phyloP scores from a whole-genome alignment of 2,329 filamentous ascomycete genomes.

The Talaromyces piceae region DNA sequence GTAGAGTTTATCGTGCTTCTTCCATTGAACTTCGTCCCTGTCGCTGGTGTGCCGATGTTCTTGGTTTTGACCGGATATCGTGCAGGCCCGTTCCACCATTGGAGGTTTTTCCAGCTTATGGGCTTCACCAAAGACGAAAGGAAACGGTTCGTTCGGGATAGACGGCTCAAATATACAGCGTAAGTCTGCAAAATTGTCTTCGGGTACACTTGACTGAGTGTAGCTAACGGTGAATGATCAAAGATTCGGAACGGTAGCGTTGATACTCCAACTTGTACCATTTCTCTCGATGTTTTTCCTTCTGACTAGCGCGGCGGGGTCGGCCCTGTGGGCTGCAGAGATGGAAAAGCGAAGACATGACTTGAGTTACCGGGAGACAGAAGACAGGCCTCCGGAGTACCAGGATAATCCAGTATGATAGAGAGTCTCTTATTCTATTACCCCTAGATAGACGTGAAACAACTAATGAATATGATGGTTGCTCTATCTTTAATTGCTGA shows the following conservation, averaged over 20 bases:
- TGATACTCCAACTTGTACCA: constrained; percentile 80
- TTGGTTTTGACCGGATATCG: constrained; percentile 81
- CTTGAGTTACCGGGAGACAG: constrained; percentile 18
- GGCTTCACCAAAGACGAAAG: constrained; percentile 67
- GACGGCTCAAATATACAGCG: constrained; percentile 81
- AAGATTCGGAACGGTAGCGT: constrained; percentile 74
- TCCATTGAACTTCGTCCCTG: constrained; percentile 80
- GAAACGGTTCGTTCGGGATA: constrained; percentile 59
- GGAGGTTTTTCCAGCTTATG: constrained; percentile 78
- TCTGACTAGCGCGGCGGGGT: constrained; percentile 75
- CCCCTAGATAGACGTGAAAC: too few species aligned
- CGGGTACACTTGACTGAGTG: background rate
- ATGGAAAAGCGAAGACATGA: constrained; percentile 55
- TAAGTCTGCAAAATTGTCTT: constrained; percentile 22
- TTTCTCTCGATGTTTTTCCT: constrained; percentile 91
- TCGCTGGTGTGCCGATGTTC: constrained; percentile 76
- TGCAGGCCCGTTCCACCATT: constrained; percentile 81
- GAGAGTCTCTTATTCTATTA: too few species aligned
- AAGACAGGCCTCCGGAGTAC: constrained; percentile 25
- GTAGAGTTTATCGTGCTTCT: constrained; percentile 71
- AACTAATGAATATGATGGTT: background rate
- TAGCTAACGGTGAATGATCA: background rate
- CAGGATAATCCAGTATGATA: constrained; percentile 23
- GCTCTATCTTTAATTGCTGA: too few species aligned
- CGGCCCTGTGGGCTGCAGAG: constrained; percentile 76